Base-by-base conservation (phyloP, 179 eudicot genomes). In the Beta lomatogona region DNA sequence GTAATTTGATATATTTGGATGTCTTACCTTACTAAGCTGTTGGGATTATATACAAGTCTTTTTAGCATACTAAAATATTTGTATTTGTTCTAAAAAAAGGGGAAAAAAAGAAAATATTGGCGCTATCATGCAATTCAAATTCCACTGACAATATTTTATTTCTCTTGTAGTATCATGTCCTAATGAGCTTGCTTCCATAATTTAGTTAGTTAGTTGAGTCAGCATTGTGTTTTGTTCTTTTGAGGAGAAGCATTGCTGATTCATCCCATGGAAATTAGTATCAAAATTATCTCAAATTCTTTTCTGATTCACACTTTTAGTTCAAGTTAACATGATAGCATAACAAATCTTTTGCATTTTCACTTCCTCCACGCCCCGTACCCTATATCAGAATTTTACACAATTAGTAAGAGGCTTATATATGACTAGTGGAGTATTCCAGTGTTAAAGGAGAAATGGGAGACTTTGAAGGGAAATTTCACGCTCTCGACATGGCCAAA, bases 391-490 rank as follows among this genome's bases (percentile, higher is more conserved):
- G 4, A 31, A 28, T 16, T 41, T 48, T 11, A 25, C 59, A 9
- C 48, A 28, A 22, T 45, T 54, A 77, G 58, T 28, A 28, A 77
- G 77, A 77, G 50, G 57, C 59, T 77, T 78, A 65, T 72, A 1
- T 45, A n/a, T 28, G 69, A 25, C 22, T 57, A 45, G 44, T 73
- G 77, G 89, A 95, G 99, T 83, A 85, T 86, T 64, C 82, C 89
- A 9, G 91, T 88, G 71, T 77, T 91, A 10, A 58, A 36, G 28
- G 93, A 83, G 41, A 76, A 83, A 66, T 95, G 95, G 97, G 89
- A 84, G 79, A 85, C 76, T 25, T 75, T 95, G 85, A 88, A 89
- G 86, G 99, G 99, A 75, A 86, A 84, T 71, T 96, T 96, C 77
- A 84, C 83, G 15, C 82, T 96, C 21, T 69, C 93, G 70, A 78